Evolutionary conservation across 257 asterid species (phyloP).

Genomic region (Phtheirospermum japonicum): DNA sequence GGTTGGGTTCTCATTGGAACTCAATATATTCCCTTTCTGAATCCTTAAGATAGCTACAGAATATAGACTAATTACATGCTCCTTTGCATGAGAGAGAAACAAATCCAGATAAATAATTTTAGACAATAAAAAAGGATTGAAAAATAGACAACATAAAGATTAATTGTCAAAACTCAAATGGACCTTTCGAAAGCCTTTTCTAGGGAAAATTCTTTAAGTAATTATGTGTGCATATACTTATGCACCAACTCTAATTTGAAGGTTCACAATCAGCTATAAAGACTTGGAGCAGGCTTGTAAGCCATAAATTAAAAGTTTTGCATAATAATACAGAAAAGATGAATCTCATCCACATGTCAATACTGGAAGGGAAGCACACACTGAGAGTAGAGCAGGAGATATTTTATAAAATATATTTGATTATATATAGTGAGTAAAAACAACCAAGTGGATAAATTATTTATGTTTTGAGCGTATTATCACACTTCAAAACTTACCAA

Average conservation of each 20-base stretch:
- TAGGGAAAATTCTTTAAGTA: neutral
- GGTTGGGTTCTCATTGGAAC: too few species aligned
- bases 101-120: constrained; percentile 1
- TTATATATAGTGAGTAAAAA: constrained; percentile 11
- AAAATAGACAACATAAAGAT: constrained; percentile 11
- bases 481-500: constrained; percentile 63
- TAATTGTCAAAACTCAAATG: neutral
- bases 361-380: neutral
- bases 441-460: constrained; percentile 2
- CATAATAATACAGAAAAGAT: constrained; percentile 13
- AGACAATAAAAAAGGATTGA: constrained; percentile 3
- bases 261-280: constrained; percentile 20
- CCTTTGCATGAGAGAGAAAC: constrained; percentile 2
- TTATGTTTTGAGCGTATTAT: constrained; percentile 18
- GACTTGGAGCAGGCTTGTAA: constrained; percentile 16
- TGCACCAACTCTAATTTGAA: neutral
- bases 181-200: neutral
- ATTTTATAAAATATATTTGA: neutral
- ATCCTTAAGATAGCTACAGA: constrained; percentile 7
- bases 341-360: constrained; percentile 16
- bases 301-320: neutral
- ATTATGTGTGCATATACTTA: constrained; percentile 6
- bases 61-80: neutral
- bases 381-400: constrained; percentile 12
- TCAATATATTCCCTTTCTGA: constrained; percentile 10